Conservation (phyloP, 139 green algal species). For the Chlamydomonas sp. region DNA sequence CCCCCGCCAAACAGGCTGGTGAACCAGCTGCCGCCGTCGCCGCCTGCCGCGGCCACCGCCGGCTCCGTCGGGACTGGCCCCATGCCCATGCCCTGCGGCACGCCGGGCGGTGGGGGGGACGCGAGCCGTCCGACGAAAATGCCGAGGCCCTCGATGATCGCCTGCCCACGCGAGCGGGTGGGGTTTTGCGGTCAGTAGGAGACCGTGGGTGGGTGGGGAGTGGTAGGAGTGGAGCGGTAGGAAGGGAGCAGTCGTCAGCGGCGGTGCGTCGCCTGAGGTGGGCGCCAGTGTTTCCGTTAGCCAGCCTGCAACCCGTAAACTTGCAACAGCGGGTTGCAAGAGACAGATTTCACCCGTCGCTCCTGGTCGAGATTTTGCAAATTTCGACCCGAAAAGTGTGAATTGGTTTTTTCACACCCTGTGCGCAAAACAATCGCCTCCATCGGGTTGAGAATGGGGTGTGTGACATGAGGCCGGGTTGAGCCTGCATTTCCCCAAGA, state of each 20-base stretch:
- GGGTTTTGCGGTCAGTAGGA: too few relatives aligned
- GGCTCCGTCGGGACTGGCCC: neutral
- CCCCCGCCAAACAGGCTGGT: neutral
- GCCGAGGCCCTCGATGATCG: constrained; percentile 93
- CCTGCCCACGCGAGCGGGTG: too few relatives aligned
- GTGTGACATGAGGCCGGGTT: too few relatives aligned
- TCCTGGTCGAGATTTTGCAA: too few relatives aligned
- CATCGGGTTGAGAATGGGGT: too few relatives aligned
- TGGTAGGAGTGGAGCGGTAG: neutral
- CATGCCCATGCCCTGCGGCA: constrained; percentile 30
- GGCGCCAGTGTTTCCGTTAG: neutral
- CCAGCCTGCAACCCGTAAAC: neutral
- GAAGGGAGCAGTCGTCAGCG: neutral
- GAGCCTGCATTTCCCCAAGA: too few relatives aligned
- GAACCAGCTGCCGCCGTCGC: neutral
- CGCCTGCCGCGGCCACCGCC: neutral
- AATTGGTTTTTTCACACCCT: too few relatives aligned
- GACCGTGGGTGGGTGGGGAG: neutral
- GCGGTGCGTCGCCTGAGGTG: neutral
- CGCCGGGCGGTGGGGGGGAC: constrained; percentile 62
- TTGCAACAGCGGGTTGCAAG: neutral
- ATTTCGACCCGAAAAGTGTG: too few relatives aligned
- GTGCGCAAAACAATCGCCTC: too few relatives aligned
- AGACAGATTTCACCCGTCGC: too few relatives aligned
- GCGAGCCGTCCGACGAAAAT: constrained; percentile 89